A percentile compares a stretch with the other conserved stretches of the same genome.
Evolutionary conservation across 108 stramenopile species (phyloP).

Genomic region (Nitzschia inconspicua): DNA sequence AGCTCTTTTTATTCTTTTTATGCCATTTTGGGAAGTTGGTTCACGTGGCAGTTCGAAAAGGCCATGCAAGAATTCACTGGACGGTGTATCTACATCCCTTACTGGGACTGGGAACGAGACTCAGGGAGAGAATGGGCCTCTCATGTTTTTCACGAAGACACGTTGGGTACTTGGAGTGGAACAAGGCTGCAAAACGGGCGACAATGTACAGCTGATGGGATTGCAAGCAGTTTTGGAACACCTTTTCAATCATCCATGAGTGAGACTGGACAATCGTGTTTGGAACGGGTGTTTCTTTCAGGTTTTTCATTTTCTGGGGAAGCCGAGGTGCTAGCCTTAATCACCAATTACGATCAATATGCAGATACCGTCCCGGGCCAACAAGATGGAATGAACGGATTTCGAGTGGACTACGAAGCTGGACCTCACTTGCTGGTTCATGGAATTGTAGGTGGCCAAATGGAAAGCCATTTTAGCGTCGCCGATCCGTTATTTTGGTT

Average conservation of each 20-base stretch:
- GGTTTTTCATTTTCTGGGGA: slow-evolving; percentile 5
- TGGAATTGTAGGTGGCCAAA: slow-evolving; percentile 3
- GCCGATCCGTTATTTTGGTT: slow-evolving; percentile 8
- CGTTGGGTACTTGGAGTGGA: slow-evolving; percentile 9
- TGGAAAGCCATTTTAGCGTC: slow-evolving; percentile 7
- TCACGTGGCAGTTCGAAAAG: slow-evolving; percentile 10
- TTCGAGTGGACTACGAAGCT: slow-evolving; percentile 1
- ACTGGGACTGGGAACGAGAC: slow-evolving; percentile 19
- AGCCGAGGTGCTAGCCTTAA: slow-evolving; percentile 1
- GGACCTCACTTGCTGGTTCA: slow-evolving; percentile 3
- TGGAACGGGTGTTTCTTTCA: neutral
- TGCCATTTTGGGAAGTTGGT: too few species aligned
- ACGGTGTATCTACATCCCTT: slow-evolving; percentile 7
- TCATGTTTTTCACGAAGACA: neutral
- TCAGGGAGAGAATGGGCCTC: neutral
- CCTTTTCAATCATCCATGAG: neutral
- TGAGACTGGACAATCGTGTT: neutral
- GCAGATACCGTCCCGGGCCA: too few species aligned
- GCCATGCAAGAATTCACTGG: slow-evolving; percentile 4
- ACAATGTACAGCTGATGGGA: slow-evolving; percentile 5
- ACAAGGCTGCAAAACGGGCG: neutral
- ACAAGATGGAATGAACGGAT: too few species aligned
- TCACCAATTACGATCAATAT: slow-evolving; percentile 9
- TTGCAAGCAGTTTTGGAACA: neutral
- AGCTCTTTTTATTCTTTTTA: too few species aligned